Percentiles rank a stretch among this genome's conserved stretches.
These are phyloP conservation scores for Aspergillus diversus DNA, from an alignment of 495 filamentous ascomycete species.

Conservation along the genomic window DNA sequence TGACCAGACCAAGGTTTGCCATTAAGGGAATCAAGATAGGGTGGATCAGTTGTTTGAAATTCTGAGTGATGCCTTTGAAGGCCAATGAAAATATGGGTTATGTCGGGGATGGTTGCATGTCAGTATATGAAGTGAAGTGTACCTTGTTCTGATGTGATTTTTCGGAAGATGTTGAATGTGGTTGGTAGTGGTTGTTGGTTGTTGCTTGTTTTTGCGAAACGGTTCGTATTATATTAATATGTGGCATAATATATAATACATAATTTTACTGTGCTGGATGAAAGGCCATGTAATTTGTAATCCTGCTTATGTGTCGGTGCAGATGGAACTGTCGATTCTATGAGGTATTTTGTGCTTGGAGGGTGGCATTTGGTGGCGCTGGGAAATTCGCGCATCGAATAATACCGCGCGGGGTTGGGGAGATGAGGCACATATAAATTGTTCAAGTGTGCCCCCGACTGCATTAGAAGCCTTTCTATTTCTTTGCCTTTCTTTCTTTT, in stretches of 20 bases:
- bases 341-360: neutral
- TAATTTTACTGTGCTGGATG: neutral
- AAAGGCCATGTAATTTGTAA: too few species aligned
- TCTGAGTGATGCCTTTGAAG: neutral
- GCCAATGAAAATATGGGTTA: neutral
- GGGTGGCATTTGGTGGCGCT: neutral
- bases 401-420: neutral
- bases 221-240: neutral
- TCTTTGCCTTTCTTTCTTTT: too few species aligned
- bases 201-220: too few species aligned
- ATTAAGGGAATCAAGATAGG: neutral
- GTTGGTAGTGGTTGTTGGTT: neutral
- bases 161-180: neutral
- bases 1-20: conserved; percentile 7
- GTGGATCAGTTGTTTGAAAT: too few species aligned
- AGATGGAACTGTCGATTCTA: neutral
- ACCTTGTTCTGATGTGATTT: too few species aligned
- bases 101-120: too few species aligned
- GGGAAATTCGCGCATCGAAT: neutral
- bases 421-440: neutral
- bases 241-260: neutral
- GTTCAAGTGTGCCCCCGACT: too few species aligned
- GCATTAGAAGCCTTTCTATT: too few species aligned
- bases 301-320: too few species aligned
- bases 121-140: too few species aligned